Evolutionary conservation across 2,329 filamentous ascomycete species (phyloP), one percentile per base, ranked within the genome.

Genomic region (Xenoacremonium recifei): DNA sequence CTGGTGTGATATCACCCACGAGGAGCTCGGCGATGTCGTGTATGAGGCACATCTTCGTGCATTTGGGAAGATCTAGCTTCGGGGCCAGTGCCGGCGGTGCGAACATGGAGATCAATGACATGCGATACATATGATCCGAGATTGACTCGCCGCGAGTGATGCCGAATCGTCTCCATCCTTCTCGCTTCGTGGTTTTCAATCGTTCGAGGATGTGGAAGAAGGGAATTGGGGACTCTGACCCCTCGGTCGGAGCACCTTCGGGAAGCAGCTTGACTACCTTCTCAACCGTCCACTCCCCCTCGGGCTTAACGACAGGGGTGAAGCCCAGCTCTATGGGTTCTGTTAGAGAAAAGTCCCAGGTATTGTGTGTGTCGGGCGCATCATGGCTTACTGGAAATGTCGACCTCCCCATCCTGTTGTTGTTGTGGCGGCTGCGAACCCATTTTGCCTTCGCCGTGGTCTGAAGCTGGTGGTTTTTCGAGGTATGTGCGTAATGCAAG

Each of bases 111-210:
- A 99, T 89, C 54, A 99, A 80, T 37, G 91, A 89, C 93, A 99
- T 99, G 69, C 93, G 90, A 70, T 97, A 99, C 93, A 99, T 99
- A 76, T 99, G 93, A 71, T 99, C 93, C 40, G 89, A 80, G 61
- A 99, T 96, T 2, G 89, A 95, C 68, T 99, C 93, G 63, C 89
- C 87, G 44, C 77, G 83, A 2, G 69, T 54, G 54, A 99, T 89
- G 29, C 82, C 83, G 63, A 96, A 96, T 27, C 93, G 82, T 42
- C 87, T 81, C 93, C 93, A 99, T 51, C 93, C 93, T 69, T 96
- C 93, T 47, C 93, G 86, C 67, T 95, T 95, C 48, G 88, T 96
- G 6, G 91, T 96, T 79, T 99, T 99, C 43, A 99, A 79, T 37
- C 88, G 86, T 67, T 95, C 88, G 49, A 99, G 80, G 47, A 96